A percentile compares a stretch with the other conserved stretches of the same genome.
These are phyloP conservation scores for Trichoderma sp. DNA, from an alignment of 2,329 filamentous ascomycete genomes.

Conservation along the genomic window DNA sequence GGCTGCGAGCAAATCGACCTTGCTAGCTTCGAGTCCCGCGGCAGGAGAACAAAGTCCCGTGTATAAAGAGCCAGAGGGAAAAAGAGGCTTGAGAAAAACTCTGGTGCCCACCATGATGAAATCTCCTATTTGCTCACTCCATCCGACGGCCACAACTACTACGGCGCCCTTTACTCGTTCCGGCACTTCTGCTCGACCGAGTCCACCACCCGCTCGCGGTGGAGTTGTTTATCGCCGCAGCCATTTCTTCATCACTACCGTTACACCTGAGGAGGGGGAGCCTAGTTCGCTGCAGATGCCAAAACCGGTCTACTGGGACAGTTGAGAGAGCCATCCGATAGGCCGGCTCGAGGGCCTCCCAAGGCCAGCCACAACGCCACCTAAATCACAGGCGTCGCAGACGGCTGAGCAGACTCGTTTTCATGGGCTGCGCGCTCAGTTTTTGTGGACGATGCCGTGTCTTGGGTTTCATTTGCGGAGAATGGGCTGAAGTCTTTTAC, in stretches of 20 bases:
- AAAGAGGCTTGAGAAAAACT: neutral
- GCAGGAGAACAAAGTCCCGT: too few species aligned
- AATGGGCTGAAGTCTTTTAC: neutral
- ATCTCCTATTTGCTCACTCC: conserved; percentile 12
- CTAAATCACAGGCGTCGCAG: neutral
- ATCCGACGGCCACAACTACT: neutral
- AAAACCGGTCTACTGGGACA: conserved; percentile 15
- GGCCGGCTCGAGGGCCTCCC: neutral
- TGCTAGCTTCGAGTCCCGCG: neutral
- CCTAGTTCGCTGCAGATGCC: neutral
- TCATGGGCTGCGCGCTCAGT: neutral
- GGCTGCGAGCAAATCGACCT: neutral
- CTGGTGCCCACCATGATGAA: conserved; percentile 7
- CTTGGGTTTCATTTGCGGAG: neutral
- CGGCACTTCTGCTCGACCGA: neutral
- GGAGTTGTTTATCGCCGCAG: conserved; percentile 1
- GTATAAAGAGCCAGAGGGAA: neutral
- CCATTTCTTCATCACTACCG: conserved; percentile 1
- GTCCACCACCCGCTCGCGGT: neutral
- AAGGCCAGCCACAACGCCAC: conserved; percentile 9
- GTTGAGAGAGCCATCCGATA: conserved; percentile 2
- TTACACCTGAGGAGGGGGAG: neutral
- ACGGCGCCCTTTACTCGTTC: conserved; percentile 7
- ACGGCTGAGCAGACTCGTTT: neutral
- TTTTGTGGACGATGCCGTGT: neutral